phyloP scores from a whole-genome alignment of 345 rosid species.

The Zanthoxylum bungeanum region DNA sequence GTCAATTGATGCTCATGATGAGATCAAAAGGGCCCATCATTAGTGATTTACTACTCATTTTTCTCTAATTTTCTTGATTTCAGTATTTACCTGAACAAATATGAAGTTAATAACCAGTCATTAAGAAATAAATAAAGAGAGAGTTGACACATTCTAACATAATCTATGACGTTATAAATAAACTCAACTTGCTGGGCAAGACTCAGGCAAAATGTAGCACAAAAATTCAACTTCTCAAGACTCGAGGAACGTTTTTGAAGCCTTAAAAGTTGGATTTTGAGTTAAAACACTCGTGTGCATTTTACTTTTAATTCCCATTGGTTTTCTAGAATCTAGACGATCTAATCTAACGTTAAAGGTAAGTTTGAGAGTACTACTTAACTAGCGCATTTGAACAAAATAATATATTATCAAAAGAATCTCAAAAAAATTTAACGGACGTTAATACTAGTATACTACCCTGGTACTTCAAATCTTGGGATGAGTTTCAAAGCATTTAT shows the following conservation, averaged over 20 bases:
- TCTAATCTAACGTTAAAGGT: too few species aligned
- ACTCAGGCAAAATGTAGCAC: constrained; percentile 13
- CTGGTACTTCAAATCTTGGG: constrained; percentile 20
- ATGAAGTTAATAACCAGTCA: not conserved
- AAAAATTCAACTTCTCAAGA: constrained; percentile 28
- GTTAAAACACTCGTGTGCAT: constrained; percentile 43
- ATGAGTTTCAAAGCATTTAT: constrained; percentile 30
- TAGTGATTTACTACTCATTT: not conserved
- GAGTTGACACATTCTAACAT: not conserved
- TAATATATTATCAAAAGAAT: too few species aligned
- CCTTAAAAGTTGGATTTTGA: constrained; percentile 35
- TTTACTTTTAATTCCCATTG: constrained; percentile 35
- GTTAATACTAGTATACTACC: too few species aligned
- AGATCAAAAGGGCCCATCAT: not conserved
- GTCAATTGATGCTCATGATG: not conserved
- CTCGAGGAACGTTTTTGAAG: constrained; percentile 50
- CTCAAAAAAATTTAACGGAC: too few species aligned
- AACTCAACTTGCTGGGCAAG: constrained; percentile 10
- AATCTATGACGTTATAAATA: not conserved
- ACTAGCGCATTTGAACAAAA: too few species aligned
- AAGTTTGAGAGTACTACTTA: too few species aligned
- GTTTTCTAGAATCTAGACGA: constrained; percentile 29
- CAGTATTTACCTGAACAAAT: not conserved
- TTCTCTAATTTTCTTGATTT: not conserved
- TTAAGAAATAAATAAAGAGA: not conserved